Evolutionary conservation across 768 basidiomycete genomes (phyloP), one percentile per base, ranked within the genome.

Genomic region (Candolleomyces efflorescens): DNA sequence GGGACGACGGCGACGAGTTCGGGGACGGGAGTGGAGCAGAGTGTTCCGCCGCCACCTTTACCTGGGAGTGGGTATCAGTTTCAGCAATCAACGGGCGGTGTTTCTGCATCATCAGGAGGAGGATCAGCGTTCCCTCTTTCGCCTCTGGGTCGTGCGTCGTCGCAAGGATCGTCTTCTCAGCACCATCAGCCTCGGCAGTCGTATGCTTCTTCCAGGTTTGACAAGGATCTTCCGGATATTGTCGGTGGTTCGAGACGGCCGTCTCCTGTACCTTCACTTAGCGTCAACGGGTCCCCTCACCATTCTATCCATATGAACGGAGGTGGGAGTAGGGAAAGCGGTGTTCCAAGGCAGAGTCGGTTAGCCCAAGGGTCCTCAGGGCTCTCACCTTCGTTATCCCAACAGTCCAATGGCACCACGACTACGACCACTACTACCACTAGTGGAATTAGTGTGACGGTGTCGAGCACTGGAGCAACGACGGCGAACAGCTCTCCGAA

Each of bases 401-500:
- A 53, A 12, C 51, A 53, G 22, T 53, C 51, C 5, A 53, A 32
- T 37, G 32, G 18, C 7, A 37, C 32, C 18, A 39, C 51, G 37
- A 22, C 51, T 5, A 53, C 51, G 32, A 36, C 51, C 1, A 32
- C 32, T 1, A 27, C 27, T 27, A 32, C 32, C 32, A 7, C 32
- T 32, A n/a, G n/a, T n/a, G 51, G 51, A 0, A 53, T 36, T n/a
- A 53, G 51, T 23, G 32, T 32, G 13, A 51, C 27, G 12, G 37
- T 53, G 32, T 53, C 51, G n/a, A 53, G 51, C 15, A 53, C 51
- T 17, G 51, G 36, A 20, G 51, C 37, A 37, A 53, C 51, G 5
- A 53, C 51, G n/a, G 51, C 51, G 51, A 53, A 53, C 15, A 53
- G 51, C 51, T 38, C 51, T 9, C 51, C 51, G 22, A 36, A 53